These are phyloP conservation scores for Ascochyta pisi DNA, from an alignment of 2,329 filamentous ascomycete genomes.

Conservation along the genomic window DNA sequence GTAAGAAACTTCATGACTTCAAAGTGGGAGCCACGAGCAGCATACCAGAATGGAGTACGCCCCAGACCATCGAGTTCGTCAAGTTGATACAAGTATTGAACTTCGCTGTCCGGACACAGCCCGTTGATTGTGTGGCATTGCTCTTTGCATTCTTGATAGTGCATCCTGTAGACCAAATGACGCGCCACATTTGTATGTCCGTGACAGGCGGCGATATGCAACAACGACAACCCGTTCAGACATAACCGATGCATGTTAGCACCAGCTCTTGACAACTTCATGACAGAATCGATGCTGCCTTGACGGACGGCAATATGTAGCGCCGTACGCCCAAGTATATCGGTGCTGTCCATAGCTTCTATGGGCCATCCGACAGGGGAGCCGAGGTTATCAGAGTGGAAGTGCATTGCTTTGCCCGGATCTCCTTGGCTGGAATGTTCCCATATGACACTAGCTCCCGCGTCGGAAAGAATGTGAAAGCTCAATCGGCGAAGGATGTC, in stretches of 20 bases:
- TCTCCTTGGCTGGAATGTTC: neutral
- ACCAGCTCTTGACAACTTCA: neutral
- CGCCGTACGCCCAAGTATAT: neutral
- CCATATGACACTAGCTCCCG: neutral
- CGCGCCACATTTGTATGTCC: neutral
- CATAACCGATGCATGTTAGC: neutral
- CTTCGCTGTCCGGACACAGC: no score
- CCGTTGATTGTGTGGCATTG: no score
- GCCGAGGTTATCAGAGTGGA: no score
- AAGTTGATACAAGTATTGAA: neutral
- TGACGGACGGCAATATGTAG: neutral
- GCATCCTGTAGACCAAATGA: neutral
- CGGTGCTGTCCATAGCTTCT: neutral
- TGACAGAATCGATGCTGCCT: neutral
- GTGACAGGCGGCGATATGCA: neutral
- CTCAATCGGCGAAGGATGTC: neutral
- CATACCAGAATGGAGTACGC: neutral
- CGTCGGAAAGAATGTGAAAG: slow-evolving; percentile 1
- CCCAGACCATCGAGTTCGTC: neutral
- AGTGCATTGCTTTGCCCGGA: no score
- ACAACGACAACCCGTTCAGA: neutral
- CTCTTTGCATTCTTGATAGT: neutral
- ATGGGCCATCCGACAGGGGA: neutral
- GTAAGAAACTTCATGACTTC: neutral
- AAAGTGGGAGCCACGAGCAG: neutral